Evolutionary conservation across 768 basidiomycete species (phyloP).

Genomic region (Mycena chlorophos): DNA sequence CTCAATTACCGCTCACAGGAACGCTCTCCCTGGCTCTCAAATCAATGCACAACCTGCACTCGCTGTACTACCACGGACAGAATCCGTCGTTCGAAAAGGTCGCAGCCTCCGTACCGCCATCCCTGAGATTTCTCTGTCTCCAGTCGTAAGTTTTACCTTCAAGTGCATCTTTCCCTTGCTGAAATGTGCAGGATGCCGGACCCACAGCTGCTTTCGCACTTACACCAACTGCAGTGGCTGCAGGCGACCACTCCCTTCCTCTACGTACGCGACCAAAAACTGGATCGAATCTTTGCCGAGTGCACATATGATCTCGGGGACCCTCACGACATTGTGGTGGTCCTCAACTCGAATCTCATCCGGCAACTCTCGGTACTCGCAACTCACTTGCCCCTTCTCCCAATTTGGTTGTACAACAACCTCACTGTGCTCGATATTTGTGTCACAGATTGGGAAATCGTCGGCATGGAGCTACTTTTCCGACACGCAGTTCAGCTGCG

Average conservation of each 20-base stretch:
- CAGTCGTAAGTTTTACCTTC: constrained; percentile 30
- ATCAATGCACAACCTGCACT: constrained; percentile 33
- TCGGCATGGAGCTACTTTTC: constrained; percentile 37
- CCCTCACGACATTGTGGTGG: constrained; percentile 8
- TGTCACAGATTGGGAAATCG: constrained; percentile 29
- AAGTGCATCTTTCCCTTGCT: constrained; percentile 1
- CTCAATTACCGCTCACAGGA: no score
- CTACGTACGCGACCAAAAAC: constrained; percentile 27
- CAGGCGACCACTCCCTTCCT: constrained; percentile 35
- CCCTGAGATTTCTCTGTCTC: constrained; percentile 29
- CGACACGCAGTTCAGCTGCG: constrained; percentile 35
- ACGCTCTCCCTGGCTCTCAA: constrained; percentile 35
- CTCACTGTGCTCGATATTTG: constrained; percentile 37
- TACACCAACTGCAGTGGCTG: constrained; percentile 26
- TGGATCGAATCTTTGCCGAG: constrained; percentile 18
- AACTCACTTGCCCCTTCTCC: constrained; percentile 29
- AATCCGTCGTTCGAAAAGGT: constrained; percentile 32
- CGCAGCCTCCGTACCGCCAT: constrained; percentile 31
- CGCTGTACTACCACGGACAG: constrained; percentile 41
- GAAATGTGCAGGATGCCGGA: constrained; percentile 26
- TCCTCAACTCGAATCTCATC: constrained; percentile 16
- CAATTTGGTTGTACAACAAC: constrained; percentile 33
- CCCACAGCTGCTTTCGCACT: constrained; percentile 27
- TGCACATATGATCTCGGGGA: constrained; percentile 12
- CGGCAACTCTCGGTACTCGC: constrained; percentile 31